Conservation (phyloP, 1,284 basidiomycete species). For the Ceratobasidium papillatum region DNA sequence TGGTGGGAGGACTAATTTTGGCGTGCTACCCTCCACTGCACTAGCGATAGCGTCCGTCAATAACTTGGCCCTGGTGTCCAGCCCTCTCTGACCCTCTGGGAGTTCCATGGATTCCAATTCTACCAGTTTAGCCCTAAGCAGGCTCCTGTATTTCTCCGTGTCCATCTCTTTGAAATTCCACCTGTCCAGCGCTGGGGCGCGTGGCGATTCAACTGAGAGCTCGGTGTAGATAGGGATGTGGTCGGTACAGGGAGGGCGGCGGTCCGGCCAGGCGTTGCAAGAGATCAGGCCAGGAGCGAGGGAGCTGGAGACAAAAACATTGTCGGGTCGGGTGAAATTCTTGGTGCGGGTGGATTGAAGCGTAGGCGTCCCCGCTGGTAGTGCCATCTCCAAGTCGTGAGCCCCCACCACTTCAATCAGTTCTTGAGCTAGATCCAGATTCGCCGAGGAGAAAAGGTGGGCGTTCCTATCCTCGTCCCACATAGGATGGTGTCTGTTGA, state of each 20-base stretch:
- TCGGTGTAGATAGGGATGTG: background rate
- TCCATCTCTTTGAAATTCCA: background rate
- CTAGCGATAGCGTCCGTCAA: background rate
- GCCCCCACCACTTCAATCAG: background rate
- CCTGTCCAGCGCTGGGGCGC: background rate
- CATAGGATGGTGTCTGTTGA: background rate
- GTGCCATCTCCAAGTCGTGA: background rate
- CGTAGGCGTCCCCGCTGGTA: background rate
- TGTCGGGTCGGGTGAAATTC: too few species aligned
- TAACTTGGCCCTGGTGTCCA: background rate
- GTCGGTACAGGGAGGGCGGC: too few species aligned
- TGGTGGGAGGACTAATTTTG: constrained; percentile 5
- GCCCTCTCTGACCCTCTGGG: background rate
- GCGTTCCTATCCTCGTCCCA: constrained; percentile 2
- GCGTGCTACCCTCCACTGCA: background rate
- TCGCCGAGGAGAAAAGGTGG: background rate
- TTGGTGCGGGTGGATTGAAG: too few species aligned
- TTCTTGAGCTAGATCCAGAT: background rate
- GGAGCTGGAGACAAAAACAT: background rate
- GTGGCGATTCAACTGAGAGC: background rate
- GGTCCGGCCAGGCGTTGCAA: background rate
- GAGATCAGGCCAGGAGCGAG: background rate
- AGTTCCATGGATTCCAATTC: background rate
- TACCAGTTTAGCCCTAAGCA: background rate
- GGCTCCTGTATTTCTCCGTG: background rate